phyloP scores from a whole-genome alignment of 768 basidiomycete species.

The Saitozyma podzolica region DNA sequence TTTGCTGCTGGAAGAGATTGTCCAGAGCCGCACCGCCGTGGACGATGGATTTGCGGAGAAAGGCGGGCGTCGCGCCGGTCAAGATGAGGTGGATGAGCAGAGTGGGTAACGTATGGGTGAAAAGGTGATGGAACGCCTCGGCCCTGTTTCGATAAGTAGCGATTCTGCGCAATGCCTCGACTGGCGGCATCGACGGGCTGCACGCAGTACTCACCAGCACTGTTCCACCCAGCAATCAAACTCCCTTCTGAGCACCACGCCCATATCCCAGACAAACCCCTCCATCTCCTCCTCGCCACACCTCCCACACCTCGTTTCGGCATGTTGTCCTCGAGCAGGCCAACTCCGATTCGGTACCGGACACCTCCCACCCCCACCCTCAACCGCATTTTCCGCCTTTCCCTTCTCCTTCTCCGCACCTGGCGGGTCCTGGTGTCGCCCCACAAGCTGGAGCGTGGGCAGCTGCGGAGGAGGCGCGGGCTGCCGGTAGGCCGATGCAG shows the following conservation, averaged over 20 bases:
- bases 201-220: slow-evolving; percentile 45
- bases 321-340: slow-evolving; percentile 35
- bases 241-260: slow-evolving; percentile 45
- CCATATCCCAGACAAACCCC: slow-evolving; percentile 49
- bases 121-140: slow-evolving; percentile 52
- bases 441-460: slow-evolving; percentile 35
- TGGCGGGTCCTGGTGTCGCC: slow-evolving; percentile 40
- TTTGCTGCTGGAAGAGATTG: slow-evolving; percentile 43
- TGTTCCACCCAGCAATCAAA: slow-evolving; percentile 53
- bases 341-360: slow-evolving; percentile 34
- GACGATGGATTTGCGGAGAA: slow-evolving; percentile 48
- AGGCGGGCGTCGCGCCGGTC: slow-evolving; percentile 39
- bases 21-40: slow-evolving; percentile 49
- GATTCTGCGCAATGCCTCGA: not conserved
- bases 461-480: slow-evolving; percentile 46
- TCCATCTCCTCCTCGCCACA: slow-evolving; percentile 47
- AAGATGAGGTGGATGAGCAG: slow-evolving; percentile 51
- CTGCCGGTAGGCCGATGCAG: slow-evolving; percentile 36
- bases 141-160: slow-evolving; percentile 30
- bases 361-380: slow-evolving; percentile 18
- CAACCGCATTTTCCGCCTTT: not conserved
- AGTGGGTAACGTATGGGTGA: slow-evolving; percentile 46
- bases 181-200: not conserved
- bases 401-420: slow-evolving; percentile 10
- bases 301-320: slow-evolving; percentile 25